Base-by-base conservation (phyloP, 805 yeast species). In the Candida sakaeoensis region DNA sequence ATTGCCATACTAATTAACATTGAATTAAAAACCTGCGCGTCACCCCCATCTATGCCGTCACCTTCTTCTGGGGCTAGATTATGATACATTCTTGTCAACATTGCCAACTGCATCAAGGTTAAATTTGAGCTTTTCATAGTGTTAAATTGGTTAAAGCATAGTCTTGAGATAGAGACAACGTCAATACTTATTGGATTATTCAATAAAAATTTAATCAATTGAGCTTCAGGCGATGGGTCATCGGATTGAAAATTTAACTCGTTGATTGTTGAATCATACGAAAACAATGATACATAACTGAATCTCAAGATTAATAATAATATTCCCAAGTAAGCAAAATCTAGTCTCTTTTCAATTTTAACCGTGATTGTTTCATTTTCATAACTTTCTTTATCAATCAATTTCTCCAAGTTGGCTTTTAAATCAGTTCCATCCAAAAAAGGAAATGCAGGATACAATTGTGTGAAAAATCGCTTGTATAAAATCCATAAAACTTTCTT, bases 1-100 rank as follows among this genome's bases (percentile, higher is more conserved):
- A 76, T 68, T 0, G 82, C 85, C 83, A 82, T 79, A 50, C 80
- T 86, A 12, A 80, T 59, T 22, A 80, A 63, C 58, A 78, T 69
- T 1, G 82, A 78, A 10, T 74, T 55, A 39, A 75, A 71, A 6
- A 78, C 72, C 49, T 73, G 80, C 2, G 79, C 70, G 36, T 76
- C 77, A 31, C 80, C 82, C 41, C 77, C 81, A 50, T 77, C 84
- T 3, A 65, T 62, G 2, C 74, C 69, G 50, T 77, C 81, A 28
- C 82, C 82, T 51, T 75, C 77, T 43, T 72, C 77, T 0, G 80
- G 80, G 0, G 77, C 61, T 38, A 55, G 62, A 24, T 57, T 64
- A 45, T 60, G 74, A 55, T 79, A 80, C 17, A 72, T 57, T 46
- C 77, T 66, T 61, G 75, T 66, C 44, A 73, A 60, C 38, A 78